phyloP scores from a whole-genome alignment of 768 basidiomycete genomes.

The Chalciporus piperatus region DNA sequence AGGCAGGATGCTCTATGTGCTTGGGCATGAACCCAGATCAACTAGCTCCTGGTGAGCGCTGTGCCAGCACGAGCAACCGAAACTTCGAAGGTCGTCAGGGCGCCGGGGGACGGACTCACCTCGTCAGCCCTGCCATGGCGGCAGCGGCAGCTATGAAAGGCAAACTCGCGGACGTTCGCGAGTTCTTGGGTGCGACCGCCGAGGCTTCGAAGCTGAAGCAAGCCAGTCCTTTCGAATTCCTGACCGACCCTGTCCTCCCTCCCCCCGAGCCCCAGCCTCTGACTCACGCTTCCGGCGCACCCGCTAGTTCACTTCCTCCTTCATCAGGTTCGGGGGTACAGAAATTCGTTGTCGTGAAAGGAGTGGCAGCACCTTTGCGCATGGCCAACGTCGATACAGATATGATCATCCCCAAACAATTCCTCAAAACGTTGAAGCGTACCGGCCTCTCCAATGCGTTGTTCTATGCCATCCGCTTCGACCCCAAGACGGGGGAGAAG shows the following conservation, averaged over 20 bases:
- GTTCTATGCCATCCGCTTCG: slow-evolving; percentile 78
- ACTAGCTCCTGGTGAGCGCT: slow-evolving; percentile 75
- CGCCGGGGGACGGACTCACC: slow-evolving; percentile 84
- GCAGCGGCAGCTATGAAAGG: slow-evolving; percentile 88
- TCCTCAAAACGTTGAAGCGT: slow-evolving; percentile 87
- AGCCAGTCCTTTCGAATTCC: slow-evolving; percentile 68
- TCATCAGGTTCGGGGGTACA: slow-evolving; percentile 47
- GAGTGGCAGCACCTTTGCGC: slow-evolving; percentile 75
- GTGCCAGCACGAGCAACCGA: slow-evolving; percentile 89
- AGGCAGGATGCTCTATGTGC: slow-evolving; percentile 96
- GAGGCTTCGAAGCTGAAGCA: slow-evolving; percentile 63
- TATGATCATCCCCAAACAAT: slow-evolving; percentile 93
- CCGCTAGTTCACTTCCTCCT: slow-evolving; percentile 35
- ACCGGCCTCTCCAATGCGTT: slow-evolving; percentile 82
- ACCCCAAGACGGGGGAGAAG: slow-evolving; percentile 73
- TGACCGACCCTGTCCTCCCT: slow-evolving; percentile 63
- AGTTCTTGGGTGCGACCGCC: slow-evolving; percentile 52
- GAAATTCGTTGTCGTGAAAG: slow-evolving; percentile 70
- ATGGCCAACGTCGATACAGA: slow-evolving; percentile 90
- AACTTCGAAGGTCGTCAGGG: slow-evolving; percentile 93
- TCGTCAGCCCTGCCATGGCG: slow-evolving; percentile 90
- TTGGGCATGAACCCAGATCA: slow-evolving; percentile 96
- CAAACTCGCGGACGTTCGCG: slow-evolving; percentile 80
- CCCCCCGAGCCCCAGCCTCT: slow-evolving; percentile 48
- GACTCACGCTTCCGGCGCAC: slow-evolving; percentile 31